Evolutionary conservation across 495 filamentous ascomycete species (phyloP).

Genomic region (Neurospora sp.): DNA sequence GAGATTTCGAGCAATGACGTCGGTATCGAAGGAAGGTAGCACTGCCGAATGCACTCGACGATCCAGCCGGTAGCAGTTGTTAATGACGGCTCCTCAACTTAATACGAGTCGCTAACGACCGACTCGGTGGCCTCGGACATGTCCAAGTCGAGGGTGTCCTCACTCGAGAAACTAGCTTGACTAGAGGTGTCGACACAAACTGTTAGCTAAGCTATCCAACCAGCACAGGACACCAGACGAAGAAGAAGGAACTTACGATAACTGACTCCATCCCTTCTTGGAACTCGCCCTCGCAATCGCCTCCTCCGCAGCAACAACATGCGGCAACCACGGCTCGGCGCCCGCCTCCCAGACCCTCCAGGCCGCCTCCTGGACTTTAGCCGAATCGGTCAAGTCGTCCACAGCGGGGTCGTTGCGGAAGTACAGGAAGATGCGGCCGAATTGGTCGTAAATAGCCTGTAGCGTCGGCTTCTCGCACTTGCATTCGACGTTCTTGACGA

Average conservation of each 20-base stretch:
- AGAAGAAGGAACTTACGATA: constrained; percentile 8
- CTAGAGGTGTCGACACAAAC: constrained; percentile 1
- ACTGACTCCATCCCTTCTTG: constrained; percentile 7
- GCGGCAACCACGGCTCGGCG: constrained; percentile 11
- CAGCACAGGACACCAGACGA: not conserved
- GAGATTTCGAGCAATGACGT: not conserved
- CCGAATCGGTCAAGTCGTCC: constrained; percentile 15
- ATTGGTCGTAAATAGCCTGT: constrained; percentile 27
- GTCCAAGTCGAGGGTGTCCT: constrained; percentile 6
- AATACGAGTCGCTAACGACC: not conserved
- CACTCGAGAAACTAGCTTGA: constrained; percentile 5
- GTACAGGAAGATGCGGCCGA: constrained; percentile 21
- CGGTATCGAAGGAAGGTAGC: not conserved
- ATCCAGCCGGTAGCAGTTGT: not conserved
- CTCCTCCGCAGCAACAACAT: constrained; percentile 3
- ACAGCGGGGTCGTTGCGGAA: constrained; percentile 23
- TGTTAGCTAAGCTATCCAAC: not conserved
- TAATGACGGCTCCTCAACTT: not conserved
- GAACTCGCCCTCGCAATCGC: constrained; percentile 20
- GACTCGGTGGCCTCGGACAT: not conserved
- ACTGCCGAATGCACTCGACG: not conserved
- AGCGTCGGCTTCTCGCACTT: constrained; percentile 14
- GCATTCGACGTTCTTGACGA: constrained; percentile 9
- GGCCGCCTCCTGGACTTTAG: constrained; percentile 18
- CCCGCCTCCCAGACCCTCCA: constrained; percentile 20